Evolutionary conservation across 257 asterid species (phyloP).

Genomic region (Striga asiatica): DNA sequence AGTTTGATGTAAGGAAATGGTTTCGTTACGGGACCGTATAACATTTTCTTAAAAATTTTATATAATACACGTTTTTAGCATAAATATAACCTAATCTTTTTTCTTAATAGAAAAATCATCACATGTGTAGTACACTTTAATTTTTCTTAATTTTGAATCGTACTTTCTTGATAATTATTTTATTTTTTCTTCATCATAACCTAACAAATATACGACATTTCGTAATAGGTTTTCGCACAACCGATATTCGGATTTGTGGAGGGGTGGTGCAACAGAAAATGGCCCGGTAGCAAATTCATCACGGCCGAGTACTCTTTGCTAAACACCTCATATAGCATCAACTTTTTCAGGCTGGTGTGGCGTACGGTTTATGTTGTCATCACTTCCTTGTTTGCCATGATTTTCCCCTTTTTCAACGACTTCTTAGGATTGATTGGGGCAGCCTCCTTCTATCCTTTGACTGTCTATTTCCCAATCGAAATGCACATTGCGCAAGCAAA

Average conservation of each 20-base stretch:
- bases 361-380: constrained; percentile 30
- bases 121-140: too few relatives aligned
- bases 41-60: too few relatives aligned
- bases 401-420: constrained; percentile 51
- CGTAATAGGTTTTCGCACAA: constrained; percentile 37
- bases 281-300: constrained; percentile 43
- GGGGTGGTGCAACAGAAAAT: constrained; percentile 20
- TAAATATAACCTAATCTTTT: too few relatives aligned
- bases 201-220: too few relatives aligned
- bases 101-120: too few relatives aligned
- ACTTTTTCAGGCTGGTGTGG: constrained; percentile 40
- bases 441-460: constrained; percentile 39
- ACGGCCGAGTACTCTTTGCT: constrained; percentile 12
- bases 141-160: too few relatives aligned
- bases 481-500: constrained; percentile 39
- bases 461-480: constrained; percentile 49
- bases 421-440: constrained; percentile 48
- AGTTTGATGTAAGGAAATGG: too few relatives aligned
- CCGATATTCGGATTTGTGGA: constrained; percentile 43
- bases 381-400: constrained; percentile 36
- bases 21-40: too few relatives aligned
- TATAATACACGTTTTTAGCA: too few relatives aligned
- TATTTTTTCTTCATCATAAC: too few relatives aligned
- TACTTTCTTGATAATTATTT: too few relatives aligned
- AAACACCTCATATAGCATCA: constrained; percentile 14